These are phyloP conservation scores for Nigrograna mackinnonii DNA, from an alignment of 2,329 filamentous ascomycete genomes.

Conservation along the genomic window DNA sequence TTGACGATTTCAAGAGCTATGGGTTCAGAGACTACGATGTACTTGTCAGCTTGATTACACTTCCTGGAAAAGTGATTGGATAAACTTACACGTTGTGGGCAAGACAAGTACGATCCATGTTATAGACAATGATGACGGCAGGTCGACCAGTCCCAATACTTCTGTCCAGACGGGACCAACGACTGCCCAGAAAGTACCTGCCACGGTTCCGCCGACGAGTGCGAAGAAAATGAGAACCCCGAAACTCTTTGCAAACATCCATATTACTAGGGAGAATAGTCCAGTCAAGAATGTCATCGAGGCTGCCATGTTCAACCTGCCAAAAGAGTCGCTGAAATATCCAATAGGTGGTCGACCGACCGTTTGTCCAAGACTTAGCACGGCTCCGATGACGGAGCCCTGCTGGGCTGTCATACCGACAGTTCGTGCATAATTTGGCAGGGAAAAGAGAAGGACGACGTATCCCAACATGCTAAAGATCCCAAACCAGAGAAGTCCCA, in stretches of 20 bases:
- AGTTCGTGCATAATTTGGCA: slow-evolving; percentile 72
- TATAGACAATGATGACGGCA: slow-evolving; percentile 71
- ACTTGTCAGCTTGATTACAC: slow-evolving; percentile 8
- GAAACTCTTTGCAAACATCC: slow-evolving; percentile 71
- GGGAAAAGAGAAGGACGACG: slow-evolving; percentile 74
- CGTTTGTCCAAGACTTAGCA: slow-evolving; percentile 70
- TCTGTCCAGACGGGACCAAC: slow-evolving; percentile 73
- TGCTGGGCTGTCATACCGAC: slow-evolving; percentile 70
- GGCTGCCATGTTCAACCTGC: slow-evolving; percentile 73
- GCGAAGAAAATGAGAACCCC: slow-evolving; percentile 73
- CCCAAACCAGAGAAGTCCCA: slow-evolving; percentile 68
- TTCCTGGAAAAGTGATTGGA: background rate
- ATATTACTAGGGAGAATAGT: slow-evolving; percentile 70
- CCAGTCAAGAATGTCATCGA: slow-evolving; percentile 67
- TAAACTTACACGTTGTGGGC: slow-evolving; percentile 64
- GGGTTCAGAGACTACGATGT: slow-evolving; percentile 50
- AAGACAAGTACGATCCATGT: slow-evolving; percentile 73
- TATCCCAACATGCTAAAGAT: slow-evolving; percentile 76
- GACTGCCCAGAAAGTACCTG: slow-evolving; percentile 68
- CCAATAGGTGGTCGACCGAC: slow-evolving; percentile 74
- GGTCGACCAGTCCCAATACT: slow-evolving; percentile 69
- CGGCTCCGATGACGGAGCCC: slow-evolving; percentile 71
- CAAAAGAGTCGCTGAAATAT: slow-evolving; percentile 70
- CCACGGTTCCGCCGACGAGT: slow-evolving; percentile 67
- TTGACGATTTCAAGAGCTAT: slow-evolving; percentile 59